Conservation (phyloP, 495 filamentous ascomycete species). For the Trichocladium uniseriatum region DNA sequence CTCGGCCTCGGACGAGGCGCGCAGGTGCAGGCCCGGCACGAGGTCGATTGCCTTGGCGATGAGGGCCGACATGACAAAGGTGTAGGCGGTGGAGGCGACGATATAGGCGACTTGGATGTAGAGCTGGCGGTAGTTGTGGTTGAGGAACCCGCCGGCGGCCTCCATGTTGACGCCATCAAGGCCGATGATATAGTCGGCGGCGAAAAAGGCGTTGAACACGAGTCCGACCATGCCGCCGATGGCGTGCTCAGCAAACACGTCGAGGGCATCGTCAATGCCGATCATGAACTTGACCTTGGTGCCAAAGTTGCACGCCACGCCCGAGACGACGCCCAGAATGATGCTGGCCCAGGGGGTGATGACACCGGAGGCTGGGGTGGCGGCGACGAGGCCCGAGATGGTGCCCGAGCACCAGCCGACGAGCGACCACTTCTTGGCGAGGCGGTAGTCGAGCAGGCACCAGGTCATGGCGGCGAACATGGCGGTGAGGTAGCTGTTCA, state of each 20-base stretch:
- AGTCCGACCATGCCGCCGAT: conserved; percentile 90
- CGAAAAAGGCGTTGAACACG: conserved; percentile 88
- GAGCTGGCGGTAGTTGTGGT: conserved; percentile 80
- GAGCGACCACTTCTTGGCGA: conserved; percentile 97
- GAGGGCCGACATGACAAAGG: conserved; percentile 75
- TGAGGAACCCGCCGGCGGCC: conserved; percentile 68
- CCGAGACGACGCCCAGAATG: conserved; percentile 73
- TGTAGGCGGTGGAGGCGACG: conserved; percentile 60
- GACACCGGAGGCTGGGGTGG: conserved; percentile 80
- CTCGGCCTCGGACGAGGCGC: conserved; percentile 92
- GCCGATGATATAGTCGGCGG: conserved; percentile 78
- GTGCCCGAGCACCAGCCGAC: conserved; percentile 97
- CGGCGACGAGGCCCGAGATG: conserved; percentile 82
- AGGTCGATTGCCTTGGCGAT: conserved; percentile 79
- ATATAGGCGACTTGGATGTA: conserved; percentile 92
- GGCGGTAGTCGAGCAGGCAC: conserved; percentile 86
- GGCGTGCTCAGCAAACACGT: conserved; percentile 97
- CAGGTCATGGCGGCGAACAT: conserved; percentile 82
- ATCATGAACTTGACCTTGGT: conserved; percentile 98
- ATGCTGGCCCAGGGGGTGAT: conserved; percentile 87
- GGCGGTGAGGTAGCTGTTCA: conserved; percentile 90
- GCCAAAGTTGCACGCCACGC: conserved; percentile 81
- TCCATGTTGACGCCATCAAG: conserved; percentile 88
- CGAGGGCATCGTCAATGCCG: conserved; percentile 91
- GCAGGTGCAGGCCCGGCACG: conserved; percentile 82